phyloP scores from a whole-genome alignment of 2,329 filamentous ascomycete genomes.

The Purpureocillium takamizusanense region DNA sequence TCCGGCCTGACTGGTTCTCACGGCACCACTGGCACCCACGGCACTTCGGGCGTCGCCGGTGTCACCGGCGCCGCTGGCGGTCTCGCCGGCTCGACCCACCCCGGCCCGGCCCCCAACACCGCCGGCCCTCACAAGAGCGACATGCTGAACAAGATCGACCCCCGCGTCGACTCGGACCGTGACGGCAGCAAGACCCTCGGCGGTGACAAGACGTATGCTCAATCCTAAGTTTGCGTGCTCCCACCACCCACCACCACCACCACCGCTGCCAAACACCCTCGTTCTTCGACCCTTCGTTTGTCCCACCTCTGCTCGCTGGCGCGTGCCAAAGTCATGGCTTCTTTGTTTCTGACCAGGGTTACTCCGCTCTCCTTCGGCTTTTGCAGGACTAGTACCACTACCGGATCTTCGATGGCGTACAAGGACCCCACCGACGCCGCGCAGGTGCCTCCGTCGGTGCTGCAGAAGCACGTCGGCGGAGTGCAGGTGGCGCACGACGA shows the following conservation, averaged over 20 bases:
- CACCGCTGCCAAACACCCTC: conserved; percentile 1
- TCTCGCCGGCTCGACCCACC: neutral
- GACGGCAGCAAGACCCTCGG: conserved; percentile 46
- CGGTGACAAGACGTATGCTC: conserved; percentile 37
- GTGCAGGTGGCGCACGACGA: conserved; percentile 37
- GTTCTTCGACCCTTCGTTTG: neutral
- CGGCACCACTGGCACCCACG: conserved; percentile 2
- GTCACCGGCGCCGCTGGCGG: conserved; percentile 2
- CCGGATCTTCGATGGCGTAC: conserved; percentile 3
- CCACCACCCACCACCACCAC: too few species aligned
- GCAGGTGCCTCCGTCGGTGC: conserved; percentile 46
- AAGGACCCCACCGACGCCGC: conserved; percentile 46
- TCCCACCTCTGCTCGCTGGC: too few species aligned
- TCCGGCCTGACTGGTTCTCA: conserved; percentile 11
- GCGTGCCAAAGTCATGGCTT: neutral
- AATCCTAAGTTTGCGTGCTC: conserved; percentile 25
- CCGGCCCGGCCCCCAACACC: conserved; percentile 22
- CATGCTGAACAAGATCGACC: conserved; percentile 45
- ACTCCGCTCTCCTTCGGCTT: neutral
- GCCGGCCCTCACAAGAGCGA: conserved; percentile 40
- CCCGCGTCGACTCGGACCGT: conserved; percentile 45
- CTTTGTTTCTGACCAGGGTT: neutral
- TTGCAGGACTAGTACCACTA: too few species aligned
- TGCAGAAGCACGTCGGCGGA: conserved; percentile 36
- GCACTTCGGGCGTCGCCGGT: conserved; percentile 1